A percentile compares a stretch with the other conserved stretches of the same genome.
phyloP scores from a whole-genome alignment of 352 stramenopile species.

The Pythium periplocum region DNA sequence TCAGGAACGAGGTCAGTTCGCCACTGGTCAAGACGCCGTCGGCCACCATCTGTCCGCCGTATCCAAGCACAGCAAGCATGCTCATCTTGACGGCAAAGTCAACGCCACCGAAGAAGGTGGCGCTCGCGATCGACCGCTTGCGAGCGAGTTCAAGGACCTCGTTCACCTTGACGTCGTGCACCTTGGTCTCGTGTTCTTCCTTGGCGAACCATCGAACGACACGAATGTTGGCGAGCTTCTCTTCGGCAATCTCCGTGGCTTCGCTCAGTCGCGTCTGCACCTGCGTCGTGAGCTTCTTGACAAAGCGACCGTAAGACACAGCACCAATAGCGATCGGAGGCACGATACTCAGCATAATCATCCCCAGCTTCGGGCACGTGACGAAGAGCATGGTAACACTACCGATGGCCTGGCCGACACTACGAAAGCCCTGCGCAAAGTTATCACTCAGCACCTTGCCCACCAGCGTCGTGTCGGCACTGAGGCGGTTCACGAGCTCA shows the following conservation, averaged over 20 bases:
- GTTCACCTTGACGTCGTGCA: constrained; percentile 51
- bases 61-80: constrained; percentile 88
- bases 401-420: constrained; percentile 71
- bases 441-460: constrained; percentile 93
- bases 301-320: constrained; percentile 81
- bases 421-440: constrained; percentile 69
- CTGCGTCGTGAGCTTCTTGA: constrained; percentile 81
- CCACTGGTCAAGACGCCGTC: constrained; percentile 81
- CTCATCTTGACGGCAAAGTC: constrained; percentile 85
- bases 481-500: constrained; percentile 89
- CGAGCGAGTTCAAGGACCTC: constrained; percentile 57
- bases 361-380: constrained; percentile 86
- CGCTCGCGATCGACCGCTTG: constrained; percentile 71
- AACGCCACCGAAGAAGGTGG: constrained; percentile 81
- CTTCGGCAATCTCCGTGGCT: constrained; percentile 89
- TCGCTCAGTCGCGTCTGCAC: constrained; percentile 91
- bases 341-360: constrained; percentile 88
- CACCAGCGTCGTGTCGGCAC: constrained; percentile 88
- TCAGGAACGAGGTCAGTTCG: constrained; percentile 91
- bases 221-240: constrained; percentile 90
- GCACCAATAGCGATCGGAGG: constrained; percentile 88
- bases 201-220: constrained; percentile 91
- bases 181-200: constrained; percentile 63
- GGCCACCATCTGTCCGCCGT: constrained; percentile 89
- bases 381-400: constrained; percentile 89